Base-by-base conservation (phyloP, 106 monocot genomes). In the Dendrobium catenatum region DNA sequence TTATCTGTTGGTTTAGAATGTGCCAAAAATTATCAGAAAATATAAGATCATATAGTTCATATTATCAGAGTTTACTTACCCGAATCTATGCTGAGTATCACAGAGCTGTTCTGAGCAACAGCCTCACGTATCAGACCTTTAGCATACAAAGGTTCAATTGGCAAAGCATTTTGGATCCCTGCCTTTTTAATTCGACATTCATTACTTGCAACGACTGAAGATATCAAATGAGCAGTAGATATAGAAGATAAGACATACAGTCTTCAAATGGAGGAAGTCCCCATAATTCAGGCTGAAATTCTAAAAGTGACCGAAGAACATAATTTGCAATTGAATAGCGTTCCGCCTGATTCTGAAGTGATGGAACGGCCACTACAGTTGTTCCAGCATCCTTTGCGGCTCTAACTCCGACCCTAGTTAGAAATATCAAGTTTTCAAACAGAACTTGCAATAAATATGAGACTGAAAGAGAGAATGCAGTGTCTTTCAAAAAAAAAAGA, bases 351-450 rank as follows among this genome's bases (percentile, higher is more conserved):
- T 73, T 76, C 79, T 83, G 87, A 15, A 94, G 82, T 59, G 91
- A 94, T 75, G 94, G 94, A 54, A 94, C 89, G n/a, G 94, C 94
- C 27, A 89, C 79, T 41, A 89, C 89, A 22, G 89, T 79, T 54
- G 91, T 87, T 26, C 93, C 91, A 77, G 91, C 77, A 83, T 82
- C 89, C 87, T 89, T 94, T 42, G 89, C 93, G 77, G 89, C 93
- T 84, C 79, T 79, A 51, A 94, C 86, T 79, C 93, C 93, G 59
- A 91, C 89, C 40, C 93, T 93, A 40, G 55, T 31, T 58, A 10
- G 78, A 80, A 78, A 77, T n/a, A 79, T 17, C 10, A 81, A 19
- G 16, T 75, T 10, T 72, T 31, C 4, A 44, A 40, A 16, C 31
- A 58, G 5, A 58, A 58, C 58, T 8, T 46, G 46, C 9, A 46